These are phyloP conservation scores for Phtheirospermum japonicum DNA, from an alignment of 257 asterid genomes.

Conservation along the genomic window DNA sequence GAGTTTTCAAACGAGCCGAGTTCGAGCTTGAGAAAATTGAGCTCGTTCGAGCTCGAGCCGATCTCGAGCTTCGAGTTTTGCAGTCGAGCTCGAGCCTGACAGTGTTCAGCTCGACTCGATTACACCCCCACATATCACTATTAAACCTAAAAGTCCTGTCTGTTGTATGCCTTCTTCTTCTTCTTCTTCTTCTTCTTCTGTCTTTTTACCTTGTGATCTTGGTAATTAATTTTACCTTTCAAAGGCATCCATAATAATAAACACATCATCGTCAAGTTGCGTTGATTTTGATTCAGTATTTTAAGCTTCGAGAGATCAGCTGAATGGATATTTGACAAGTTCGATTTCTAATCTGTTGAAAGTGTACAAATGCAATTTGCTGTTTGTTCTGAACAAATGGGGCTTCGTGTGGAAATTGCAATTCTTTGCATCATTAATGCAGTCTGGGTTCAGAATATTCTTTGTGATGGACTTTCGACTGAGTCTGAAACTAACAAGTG, in stretches of 20 bases:
- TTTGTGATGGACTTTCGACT: conserved; percentile 37
- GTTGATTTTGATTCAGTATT: conserved; percentile 6
- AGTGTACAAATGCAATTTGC: conserved; percentile 29
- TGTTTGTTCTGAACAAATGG: conserved; percentile 43
- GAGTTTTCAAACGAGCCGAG: too few species aligned
- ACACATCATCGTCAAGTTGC: conserved; percentile 12
- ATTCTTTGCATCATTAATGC: conserved; percentile 44
- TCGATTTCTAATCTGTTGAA: conserved; percentile 22
- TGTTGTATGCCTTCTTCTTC: too few species aligned
- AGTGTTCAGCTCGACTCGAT: too few species aligned
- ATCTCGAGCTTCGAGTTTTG: too few species aligned
- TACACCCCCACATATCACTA: too few species aligned
- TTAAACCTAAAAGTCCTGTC: too few species aligned
- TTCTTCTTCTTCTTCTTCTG: too few species aligned
- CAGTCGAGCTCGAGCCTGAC: too few species aligned
- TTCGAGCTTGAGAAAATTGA: too few species aligned
- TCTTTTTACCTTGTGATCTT: not conserved
- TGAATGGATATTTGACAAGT: conserved; percentile 20
- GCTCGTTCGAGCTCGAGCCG: too few species aligned
- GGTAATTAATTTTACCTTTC: not conserved
- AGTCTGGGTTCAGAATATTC: conserved; percentile 48
- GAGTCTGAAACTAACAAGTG: conserved; percentile 49
- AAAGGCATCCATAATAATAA: not conserved
- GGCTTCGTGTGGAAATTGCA: conserved; percentile 37
- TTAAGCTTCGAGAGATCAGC: conserved; percentile 20